Evolutionary conservation across 2,329 filamentous ascomycete species (phyloP), one percentile per base, ranked within the genome.

Genomic region (Penicillium sp.): DNA sequence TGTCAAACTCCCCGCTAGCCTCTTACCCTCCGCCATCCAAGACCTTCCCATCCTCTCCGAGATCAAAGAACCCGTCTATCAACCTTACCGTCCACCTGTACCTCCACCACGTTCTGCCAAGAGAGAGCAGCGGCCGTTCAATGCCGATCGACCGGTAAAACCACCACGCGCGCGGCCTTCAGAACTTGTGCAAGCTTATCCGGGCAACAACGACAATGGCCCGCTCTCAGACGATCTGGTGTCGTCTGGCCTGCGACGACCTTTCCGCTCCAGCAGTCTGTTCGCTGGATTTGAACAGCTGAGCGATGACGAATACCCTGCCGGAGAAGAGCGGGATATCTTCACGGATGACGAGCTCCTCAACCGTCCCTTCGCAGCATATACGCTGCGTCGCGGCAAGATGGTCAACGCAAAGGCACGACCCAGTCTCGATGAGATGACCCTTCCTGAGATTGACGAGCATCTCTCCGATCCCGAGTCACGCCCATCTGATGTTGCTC

Each of bases 261-360:
- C 91, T 0, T 88, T 91, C 72, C 85, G 91, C 59, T 89, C 91
- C 53, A 94, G 91, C 77, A 95, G 91, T 73, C 81, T 96, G n/a
- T 95, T 95, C 76, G 91, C 91, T 35, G 91, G 91, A 0, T 95
- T 96, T 68, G 91, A 94, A 51, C 87, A 86, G 13, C 83, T 82
- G 49, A 92, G 88, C 70, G 83, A 84, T 60, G 82, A 84, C 17
- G 78, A 78, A 64, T 61, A 59, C 9, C 66, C 69, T 8, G 68
- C 68, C 9, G 64, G 60, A 37, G 51, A 60, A 42, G 51, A 70
- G 19, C 61, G 68, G 7, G 77, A 79, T 45, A 69, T 80, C 22
- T 79, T 79, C 56, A 79, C 76, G 1, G 80, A 82, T 54, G 77
- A 80, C 56, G 80, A 81, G 17, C 72, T 81, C 15, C 76, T 81